Evolutionary conservation across 352 stramenopile species (phyloP), one percentile per base, ranked within the genome.

Genomic region (Aphanomyces cochlioides): DNA sequence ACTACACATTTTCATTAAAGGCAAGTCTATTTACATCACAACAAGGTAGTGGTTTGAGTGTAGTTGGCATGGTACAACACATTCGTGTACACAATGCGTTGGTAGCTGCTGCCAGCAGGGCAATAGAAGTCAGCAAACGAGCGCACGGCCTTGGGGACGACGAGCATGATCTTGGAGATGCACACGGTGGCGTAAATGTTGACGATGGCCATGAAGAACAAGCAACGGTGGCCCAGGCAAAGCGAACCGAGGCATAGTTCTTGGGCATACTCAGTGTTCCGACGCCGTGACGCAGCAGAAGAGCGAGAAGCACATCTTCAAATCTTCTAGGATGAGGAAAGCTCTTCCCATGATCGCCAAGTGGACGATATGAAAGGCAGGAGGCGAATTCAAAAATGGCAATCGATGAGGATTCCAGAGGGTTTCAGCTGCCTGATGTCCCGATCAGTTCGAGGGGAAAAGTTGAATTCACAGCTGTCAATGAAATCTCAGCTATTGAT

Each of bases 251-350:
- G 1, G 82, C 77, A 67, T 85, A 90, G 72, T 90, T 90, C 39
- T 74, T 78, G 0, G 82, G 82, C 82, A 90, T 88, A 56, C 82
- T 80, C 39, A 90, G 79, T 41, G 82, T 90, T 10, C 82, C 82
- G 38, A 90, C 83, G 57, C 82, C 82, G 82, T 88, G 67, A 89
- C 81, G 13, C 77, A 81, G 66, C 82, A 89, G 53, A 72, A 73
- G 59, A 67, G 59, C 19, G 38, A 63, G 59, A 67, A 67, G 39
- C 54, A 40, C 4, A 73, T 72, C 72, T 88, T 89, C 60, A 73
- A 58, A 65, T 89, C 82, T 74, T 89, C 82, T 21, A 69, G 15
- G 10, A 78, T 87, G 74, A 87, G 79, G 61, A 82, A 80, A 6
- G 70, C 57, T 17, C 74, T 73, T 70, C 73, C 39, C 34, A 38